Evolutionary conservation across 495 filamentous ascomycete genomes (phyloP).

Genomic region (Xylaria flabelliformis): DNA sequence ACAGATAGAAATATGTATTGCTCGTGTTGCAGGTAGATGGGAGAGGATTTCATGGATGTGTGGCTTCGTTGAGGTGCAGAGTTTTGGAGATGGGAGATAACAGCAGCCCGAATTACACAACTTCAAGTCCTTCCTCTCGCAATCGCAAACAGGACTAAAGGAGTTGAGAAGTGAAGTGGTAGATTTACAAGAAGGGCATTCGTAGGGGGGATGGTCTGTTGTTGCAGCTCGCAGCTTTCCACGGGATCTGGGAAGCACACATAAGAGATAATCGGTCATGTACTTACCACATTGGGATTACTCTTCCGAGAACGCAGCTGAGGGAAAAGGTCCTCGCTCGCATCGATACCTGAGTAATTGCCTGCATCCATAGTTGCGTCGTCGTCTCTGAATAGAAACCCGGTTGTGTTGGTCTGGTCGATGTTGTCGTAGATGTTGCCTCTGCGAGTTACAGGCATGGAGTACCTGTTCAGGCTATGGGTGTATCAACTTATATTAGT

Average conservation of each 20-base stretch:
- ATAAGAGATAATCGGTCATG: too few relatives aligned
- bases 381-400: conserved; percentile 85
- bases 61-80: background rate
- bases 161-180: background rate
- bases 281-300: conserved; percentile 72
- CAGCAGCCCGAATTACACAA: background rate
- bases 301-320: conserved; percentile 75
- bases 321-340: conserved; percentile 82
- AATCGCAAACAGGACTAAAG: background rate
- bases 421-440: conserved; percentile 64
- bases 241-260: background rate
- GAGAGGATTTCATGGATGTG: background rate
- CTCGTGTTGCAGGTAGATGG: background rate
- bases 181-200: background rate
- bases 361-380: conserved; percentile 63
- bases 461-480: conserved; percentile 79
- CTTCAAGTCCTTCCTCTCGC: background rate
- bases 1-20: background rate
- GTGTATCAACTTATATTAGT: conserved; percentile 30
- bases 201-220: background rate
- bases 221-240: background rate
- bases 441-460: conserved; percentile 80
- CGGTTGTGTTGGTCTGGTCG: conserved; percentile 78
- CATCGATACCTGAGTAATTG: conserved; percentile 75
- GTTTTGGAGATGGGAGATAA: background rate